Base-by-base conservation (phyloP, 2,329 filamentous ascomycete genomes). In the Tympanopsis confertula region DNA sequence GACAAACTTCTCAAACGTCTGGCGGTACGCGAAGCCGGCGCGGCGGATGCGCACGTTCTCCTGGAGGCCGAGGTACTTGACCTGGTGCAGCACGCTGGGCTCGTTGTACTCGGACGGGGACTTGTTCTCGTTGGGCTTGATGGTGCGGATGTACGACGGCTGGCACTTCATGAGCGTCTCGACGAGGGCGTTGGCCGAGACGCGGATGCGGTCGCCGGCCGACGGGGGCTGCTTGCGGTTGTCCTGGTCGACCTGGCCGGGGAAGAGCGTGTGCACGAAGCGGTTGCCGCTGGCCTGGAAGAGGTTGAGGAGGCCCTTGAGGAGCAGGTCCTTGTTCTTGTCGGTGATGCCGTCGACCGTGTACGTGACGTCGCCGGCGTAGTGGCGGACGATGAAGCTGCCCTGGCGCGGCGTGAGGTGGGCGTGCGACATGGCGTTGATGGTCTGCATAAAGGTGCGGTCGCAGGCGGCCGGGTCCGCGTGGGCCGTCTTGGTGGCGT, bases 71-170 rank as follows among this genome's bases (percentile, higher is more conserved):
- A 98, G 81, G 52, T 98, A 98, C 56, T 98, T 96, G 71, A 96
- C 86, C 57, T 98, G 91, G 69, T 98, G 91, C 50, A 96, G 70
- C 15, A 98, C 91, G 49, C 95, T 96, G 20, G 79, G 78, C 15
- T 74, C 72, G 49, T 94, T 95, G 59, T 94, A 98, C 55, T 98
- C 91, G 10, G 78, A 80, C 0, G 87, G 82, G 2, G 88, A 94
- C 60, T 96, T 96, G 66, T 95, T 96, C 61, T 98, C 91, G 65
- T 98, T 98, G 2, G 91, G 91, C 62, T 98, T 98, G 65, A 98
- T 96, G 1, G 91, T 98, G 55, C 91, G 86, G 50, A 98, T 98
- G 54, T 98, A 98, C 3, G 88, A 95, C 1, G 91, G 91, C 48
- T 91, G 86, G 40, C 87, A 89, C 62, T 95, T 94, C 88, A 95